phyloP scores from a whole-genome alignment of 768 basidiomycete genomes.

The Gautieria morchelliformis region DNA sequence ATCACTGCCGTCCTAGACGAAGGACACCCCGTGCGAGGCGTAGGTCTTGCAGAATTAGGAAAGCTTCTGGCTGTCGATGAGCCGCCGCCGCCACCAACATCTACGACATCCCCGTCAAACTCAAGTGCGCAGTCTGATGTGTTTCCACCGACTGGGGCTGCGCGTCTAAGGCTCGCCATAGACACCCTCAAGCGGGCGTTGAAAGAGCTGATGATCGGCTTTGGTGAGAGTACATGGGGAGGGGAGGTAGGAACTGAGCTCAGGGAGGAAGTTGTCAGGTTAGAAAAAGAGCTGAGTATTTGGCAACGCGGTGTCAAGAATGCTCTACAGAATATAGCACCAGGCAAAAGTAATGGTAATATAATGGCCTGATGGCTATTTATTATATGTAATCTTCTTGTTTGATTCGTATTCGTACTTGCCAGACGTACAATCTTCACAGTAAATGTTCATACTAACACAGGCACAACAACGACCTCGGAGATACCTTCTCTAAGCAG shows the following conservation, averaged over 20 bases:
- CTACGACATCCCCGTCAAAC: constrained; percentile 8
- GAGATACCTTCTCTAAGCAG: not conserved
- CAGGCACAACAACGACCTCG: not conserved
- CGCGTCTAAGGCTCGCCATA: constrained; percentile 53
- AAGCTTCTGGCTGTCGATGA: constrained; percentile 78
- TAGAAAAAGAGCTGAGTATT: constrained; percentile 66
- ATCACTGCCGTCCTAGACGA: constrained; percentile 40
- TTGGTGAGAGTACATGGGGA: constrained; percentile 60
- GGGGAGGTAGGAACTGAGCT: constrained; percentile 62
- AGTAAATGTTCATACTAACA: not conserved
- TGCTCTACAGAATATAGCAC: not conserved
- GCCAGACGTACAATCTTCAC: not conserved
- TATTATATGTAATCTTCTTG: not conserved
- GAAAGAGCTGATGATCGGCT: constrained; percentile 55
- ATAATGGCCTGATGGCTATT: too few species aligned
- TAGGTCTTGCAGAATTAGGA: constrained; percentile 70
- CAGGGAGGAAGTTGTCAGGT: constrained; percentile 43
- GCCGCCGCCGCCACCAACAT: constrained; percentile 24
- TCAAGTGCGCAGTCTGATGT: constrained; percentile 9
- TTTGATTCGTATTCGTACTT: not conserved
- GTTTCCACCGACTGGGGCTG: constrained; percentile 62
- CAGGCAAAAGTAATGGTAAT: too few species aligned
- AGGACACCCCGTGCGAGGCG: constrained; percentile 70
- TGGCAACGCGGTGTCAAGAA: constrained; percentile 59
- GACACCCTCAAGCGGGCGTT: constrained; percentile 55